Base-by-base conservation (phyloP, 768 basidiomycete genomes). In the Hypholoma fasciculare region DNA sequence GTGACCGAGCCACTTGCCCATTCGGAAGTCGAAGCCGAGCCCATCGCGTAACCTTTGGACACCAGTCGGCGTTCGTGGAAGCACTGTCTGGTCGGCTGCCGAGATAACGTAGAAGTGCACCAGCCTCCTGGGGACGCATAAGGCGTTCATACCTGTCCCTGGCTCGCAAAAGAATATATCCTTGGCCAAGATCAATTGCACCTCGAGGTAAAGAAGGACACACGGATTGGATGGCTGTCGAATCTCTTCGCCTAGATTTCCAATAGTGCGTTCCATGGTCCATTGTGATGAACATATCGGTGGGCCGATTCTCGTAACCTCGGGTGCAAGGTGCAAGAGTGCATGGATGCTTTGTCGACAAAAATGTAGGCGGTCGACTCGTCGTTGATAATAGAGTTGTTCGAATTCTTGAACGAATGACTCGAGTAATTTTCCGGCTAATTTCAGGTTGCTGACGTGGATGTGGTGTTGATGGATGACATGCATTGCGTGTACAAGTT, bases 1-100 rank as follows among this genome's bases (percentile, higher is more conserved):
- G 47, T 8, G 71, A 70, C 8, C 71, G 59, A 0, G 66, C 73
- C 37, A 71, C 67, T 58, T 77, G 75, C 1, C 73, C 72, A 66
- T 74, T 78, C 16, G 75, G 74, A 8, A 76, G 68, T 42, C 53
- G 61, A 17, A 76, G 60, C 9, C 72, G 66, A 23, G 71, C 71
- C 73, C 72, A 75, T 40, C 66, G 49, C 3, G 49, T 30, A 36
- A 50, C 36, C 49, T 50, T 50, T 5, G 49, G 56, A 50, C 34
- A 34, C 7, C 17, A 30, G 16, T n/a, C 9, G 26, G 37, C 34
- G 66, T 43, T 19, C 26, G 36, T n/a, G n/a, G n/a, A n/a, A n/a
- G n/a, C n/a, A n/a, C n/a, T 37, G 30, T 37, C 49, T 30, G 49
- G 30, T 23, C 16, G 40, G 13, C 9, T 42, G 19, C 23, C 46